phyloP scores from a whole-genome alignment of 2,329 filamentous ascomycete genomes.

The Alternaria triticimaculans region DNA sequence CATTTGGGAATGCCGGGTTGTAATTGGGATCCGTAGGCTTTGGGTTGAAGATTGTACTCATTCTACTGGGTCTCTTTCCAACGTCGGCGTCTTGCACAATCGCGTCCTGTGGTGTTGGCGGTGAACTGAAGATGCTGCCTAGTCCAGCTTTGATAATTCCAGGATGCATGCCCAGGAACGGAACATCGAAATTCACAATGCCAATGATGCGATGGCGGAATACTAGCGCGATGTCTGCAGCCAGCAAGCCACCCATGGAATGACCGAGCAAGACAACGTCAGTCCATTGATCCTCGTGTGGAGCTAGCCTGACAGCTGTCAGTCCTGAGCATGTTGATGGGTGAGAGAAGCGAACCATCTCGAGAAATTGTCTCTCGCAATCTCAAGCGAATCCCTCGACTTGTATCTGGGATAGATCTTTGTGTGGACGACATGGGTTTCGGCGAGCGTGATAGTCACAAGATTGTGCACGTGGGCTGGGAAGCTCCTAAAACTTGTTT shows the following conservation, averaged over 20 bases:
- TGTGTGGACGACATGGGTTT: constrained; percentile 81
- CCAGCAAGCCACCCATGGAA: constrained; percentile 86
- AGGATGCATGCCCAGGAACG: constrained; percentile 87
- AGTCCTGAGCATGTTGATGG: background rate
- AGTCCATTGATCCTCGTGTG: constrained; percentile 74
- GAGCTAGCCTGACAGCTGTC: constrained; percentile 65
- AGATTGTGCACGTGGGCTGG: constrained; percentile 85
- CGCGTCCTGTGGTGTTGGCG: constrained; percentile 37
- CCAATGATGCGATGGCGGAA: constrained; percentile 81
- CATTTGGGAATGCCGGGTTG: constrained; percentile 78
- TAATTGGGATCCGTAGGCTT: constrained; percentile 66
- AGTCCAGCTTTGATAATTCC: constrained; percentile 84
- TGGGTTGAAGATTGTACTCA: constrained; percentile 48
- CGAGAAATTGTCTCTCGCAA: constrained; percentile 84
- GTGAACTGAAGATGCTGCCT: constrained; percentile 72
- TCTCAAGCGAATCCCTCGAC: constrained; percentile 72
- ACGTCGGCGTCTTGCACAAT: constrained; percentile 18
- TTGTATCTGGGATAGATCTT: constrained; percentile 86
- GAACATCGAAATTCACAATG: constrained; percentile 81
- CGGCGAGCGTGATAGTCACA: constrained; percentile 68
- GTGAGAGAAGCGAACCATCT: constrained; percentile 60
- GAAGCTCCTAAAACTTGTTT: constrained; percentile 86
- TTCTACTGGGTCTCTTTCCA: constrained; percentile 36
- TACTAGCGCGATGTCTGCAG: constrained; percentile 78
- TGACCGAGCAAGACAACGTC: constrained; percentile 87